Conservation (phyloP, 2,329 filamentous ascomycete genomes). For the Gyromitra esculenta region DNA sequence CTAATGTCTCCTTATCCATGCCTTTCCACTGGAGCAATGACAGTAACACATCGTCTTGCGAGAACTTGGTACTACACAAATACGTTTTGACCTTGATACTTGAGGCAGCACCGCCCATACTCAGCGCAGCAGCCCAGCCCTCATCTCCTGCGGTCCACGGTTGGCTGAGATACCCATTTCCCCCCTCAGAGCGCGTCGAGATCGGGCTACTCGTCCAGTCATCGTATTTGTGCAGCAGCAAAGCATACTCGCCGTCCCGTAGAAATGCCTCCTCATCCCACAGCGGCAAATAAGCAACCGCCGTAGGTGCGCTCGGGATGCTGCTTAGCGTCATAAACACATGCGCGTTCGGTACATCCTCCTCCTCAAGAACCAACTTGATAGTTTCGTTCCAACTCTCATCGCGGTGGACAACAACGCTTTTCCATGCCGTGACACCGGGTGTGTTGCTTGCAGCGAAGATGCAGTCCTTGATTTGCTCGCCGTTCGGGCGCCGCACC, state of each 20-base stretch:
- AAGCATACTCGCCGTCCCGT: conserved; percentile 80
- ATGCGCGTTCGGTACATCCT: conserved; percentile 83
- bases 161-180: conserved; percentile 84
- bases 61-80: conserved; percentile 93
- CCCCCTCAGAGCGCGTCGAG: conserved; percentile 71
- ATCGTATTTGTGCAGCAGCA: conserved; percentile 85
- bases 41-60: conserved; percentile 86
- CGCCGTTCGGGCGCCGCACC: conserved; percentile 78
- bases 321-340: conserved; percentile 90
- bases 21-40: conserved; percentile 89
- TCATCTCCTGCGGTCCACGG: conserved; percentile 78
- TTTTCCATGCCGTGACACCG: conserved; percentile 85
- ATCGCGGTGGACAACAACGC: conserved; percentile 79
- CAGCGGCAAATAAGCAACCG: conserved; percentile 88
- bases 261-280: conserved; percentile 94
- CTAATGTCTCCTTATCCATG: conserved; percentile 74
- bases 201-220: conserved; percentile 80
- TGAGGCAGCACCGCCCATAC: conserved; percentile 72
- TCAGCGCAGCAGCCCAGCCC: conserved; percentile 72
- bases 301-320: conserved; percentile 86
- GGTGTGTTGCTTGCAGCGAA: conserved; percentile 83
- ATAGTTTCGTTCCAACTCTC: conserved; percentile 90
- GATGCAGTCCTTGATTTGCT: conserved; percentile 87
- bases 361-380: conserved; percentile 78
- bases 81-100: conserved; percentile 82